phyloP scores from a whole-genome alignment of 2,329 filamentous ascomycete species.

The Ceratocystis lukuohia region DNA sequence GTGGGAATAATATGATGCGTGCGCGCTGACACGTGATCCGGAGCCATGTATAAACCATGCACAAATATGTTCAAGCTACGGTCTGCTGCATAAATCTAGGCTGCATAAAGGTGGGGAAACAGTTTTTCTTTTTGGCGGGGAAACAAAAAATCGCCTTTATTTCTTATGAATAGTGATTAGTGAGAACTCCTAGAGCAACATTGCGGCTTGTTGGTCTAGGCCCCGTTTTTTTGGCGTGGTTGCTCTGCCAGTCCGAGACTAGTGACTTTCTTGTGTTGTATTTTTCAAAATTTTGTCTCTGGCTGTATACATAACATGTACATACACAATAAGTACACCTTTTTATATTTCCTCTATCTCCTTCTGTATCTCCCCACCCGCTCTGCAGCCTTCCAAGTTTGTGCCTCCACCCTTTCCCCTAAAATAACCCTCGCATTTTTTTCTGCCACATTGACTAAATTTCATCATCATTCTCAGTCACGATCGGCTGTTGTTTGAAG shows the following conservation, averaged over 20 bases:
- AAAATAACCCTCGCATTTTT: slow-evolving; percentile 8
- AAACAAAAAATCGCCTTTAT: too few species aligned
- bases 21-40: too few species aligned
- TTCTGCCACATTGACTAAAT: slow-evolving; percentile 1
- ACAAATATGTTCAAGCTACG: too few species aligned
- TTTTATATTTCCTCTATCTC: slow-evolving; percentile 22
- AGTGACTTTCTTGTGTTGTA: background rate
- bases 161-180: too few species aligned
- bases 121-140: too few species aligned
- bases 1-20: too few species aligned
- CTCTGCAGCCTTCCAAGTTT: slow-evolving; percentile 11
- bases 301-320: too few species aligned
- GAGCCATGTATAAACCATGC: too few species aligned
- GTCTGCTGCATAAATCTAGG: too few species aligned
- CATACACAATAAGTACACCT: background rate
- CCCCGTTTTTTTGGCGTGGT: background rate
- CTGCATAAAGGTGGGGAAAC: too few species aligned
- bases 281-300: background rate
- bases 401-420: slow-evolving; percentile 10
- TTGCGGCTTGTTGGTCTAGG: background rate
- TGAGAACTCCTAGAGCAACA: background rate
- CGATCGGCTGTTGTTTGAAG: background rate
- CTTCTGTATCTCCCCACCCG: slow-evolving; percentile 20
- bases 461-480: slow-evolving; percentile 1
- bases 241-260: background rate